Evolutionary conservation across 805 yeast species (phyloP), one percentile per base, ranked within the genome.

Genomic region (Geotrichum ghanense): DNA sequence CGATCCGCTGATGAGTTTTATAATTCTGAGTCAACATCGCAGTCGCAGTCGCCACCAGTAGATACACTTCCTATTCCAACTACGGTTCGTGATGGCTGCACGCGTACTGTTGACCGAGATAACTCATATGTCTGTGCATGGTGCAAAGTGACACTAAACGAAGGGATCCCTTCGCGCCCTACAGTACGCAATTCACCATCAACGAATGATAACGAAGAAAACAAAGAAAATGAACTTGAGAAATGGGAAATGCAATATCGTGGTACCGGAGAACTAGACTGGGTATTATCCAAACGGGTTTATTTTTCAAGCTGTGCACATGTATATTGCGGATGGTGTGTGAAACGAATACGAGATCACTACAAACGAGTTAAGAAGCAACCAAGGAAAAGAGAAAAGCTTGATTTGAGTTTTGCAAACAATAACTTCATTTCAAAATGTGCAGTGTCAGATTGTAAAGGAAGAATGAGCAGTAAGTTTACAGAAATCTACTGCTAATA

Each of bases 291-390:
- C 0, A 76, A 71, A 55, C 72, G 87, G 50, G 73, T 82, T 1
- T 87, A 80, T 56, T 71, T 73, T 17, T 73, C 84, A 0, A 63
- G 66, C 35, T 87, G 96, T 67, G 95, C 95, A 0, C 96, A 87
- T 65, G 74, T 79, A 0, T 87, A 76, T 60, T 87, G 96, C 62
- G 96, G 95, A 1, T 64, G 90, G 39, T 39, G 42, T 12, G 42
- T 39, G 24, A 20, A 22, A 5, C 19, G 42, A 39, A 31, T 31
- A 9, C 9, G 21, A n/a, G 16, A 21, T 16, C 9, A 21, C 24
- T 12, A 20, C 21, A 35, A 24, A 4, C 19, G 21, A n/a, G 42
- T 12, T 12, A 20, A 22, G 16, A 16, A 17, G 21, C 10, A n/a
- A 5, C 22, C 17, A n/a, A 17, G n/a, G 6, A 39, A 39, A 16